Base-by-base conservation (phyloP, 2,329 filamentous ascomycete species). In the Ascochyta koolunga region DNA sequence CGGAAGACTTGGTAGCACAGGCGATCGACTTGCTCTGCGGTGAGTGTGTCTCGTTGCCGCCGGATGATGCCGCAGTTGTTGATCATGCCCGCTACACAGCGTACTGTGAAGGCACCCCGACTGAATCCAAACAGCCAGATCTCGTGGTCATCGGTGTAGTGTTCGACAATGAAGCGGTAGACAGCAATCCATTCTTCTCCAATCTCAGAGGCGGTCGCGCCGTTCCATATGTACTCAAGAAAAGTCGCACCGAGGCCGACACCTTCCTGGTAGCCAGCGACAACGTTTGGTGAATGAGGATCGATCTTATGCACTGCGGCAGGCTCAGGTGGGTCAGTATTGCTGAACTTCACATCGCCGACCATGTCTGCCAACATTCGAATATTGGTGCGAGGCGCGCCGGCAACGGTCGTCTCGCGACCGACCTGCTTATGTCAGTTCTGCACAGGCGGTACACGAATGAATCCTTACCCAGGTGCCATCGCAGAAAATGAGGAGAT, bases 101-200 rank as follows among this genome's bases (percentile, higher is more conserved):
- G 72, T 24, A 75, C 74, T 0, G 76, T 80, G 54, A 74, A 80
- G 1, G 78, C 74, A n/a, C 78, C 78, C 33, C 78, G 68, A 5
- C 76, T 78, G 60, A 79, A 79, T 2, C 78, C 78, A 29, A 79
- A 69, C 3, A 80, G 59, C 62, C 76, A 80, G 36, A 80, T 78
- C 10, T 77, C 76, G 43, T 79, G 73, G 1, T 70, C 67, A 5
- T 54, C 46, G 1, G 64, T 68, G 44, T 66, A 75, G 48, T 74
- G 54, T 19, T 73, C 62, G 0, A 73, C 72, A 21, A 75, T 73
- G 58, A 68, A 75, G 10, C 64, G 62, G 61, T 75, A 75, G 2
- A 71, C 68, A 19, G 62, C 58, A 5, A 70, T 62, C 48, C 72
- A 75, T 52, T 73, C 72, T 7, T 69, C 64, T 27, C 65, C 67